Percentiles rank a stretch among this genome's conserved stretches.
Evolutionary conservation across 2,329 filamentous ascomycete genomes (phyloP).

Genomic region (Cladosporium colombiae): DNA sequence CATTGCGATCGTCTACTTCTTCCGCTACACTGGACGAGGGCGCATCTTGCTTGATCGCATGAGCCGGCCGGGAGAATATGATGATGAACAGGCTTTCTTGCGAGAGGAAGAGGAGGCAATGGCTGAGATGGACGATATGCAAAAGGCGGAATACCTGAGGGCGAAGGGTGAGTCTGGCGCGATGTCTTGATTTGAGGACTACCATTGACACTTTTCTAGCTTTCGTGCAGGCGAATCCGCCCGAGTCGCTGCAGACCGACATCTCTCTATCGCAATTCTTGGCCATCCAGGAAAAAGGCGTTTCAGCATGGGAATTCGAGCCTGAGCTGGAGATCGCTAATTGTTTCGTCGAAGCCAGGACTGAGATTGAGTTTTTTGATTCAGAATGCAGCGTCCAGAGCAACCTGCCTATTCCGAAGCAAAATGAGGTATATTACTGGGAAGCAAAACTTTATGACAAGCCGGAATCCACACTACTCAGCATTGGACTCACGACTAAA

Average conservation of each 20-base stretch:
- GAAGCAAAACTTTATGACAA: conserved; percentile 99
- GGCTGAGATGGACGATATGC: conserved; percentile 92
- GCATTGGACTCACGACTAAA: conserved; percentile 93
- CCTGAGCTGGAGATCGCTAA: conserved; percentile 98
- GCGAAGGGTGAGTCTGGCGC: conserved; percentile 73
- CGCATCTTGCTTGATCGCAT: conserved; percentile 92
- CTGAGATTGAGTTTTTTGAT: conserved; percentile 98
- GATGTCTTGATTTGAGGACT: conserved; percentile 11
- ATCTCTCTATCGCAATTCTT: conserved; percentile 97
- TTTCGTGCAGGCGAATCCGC: conserved; percentile 89
- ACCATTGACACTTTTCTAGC: conserved; percentile 56
- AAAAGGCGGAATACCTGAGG: conserved; percentile 84
- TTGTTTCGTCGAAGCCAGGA: conserved; percentile 94
- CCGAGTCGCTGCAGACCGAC: conserved; percentile 92
- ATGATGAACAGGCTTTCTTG: conserved; percentile 93
- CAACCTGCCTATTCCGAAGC: conserved; percentile 94
- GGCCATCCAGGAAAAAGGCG: conserved; percentile 97
- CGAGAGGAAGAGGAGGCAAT: conserved; percentile 93
- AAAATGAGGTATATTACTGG: conserved; percentile 99
- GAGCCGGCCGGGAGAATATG: conserved; percentile 90
- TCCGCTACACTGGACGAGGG: conserved; percentile 83
- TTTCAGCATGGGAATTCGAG: conserved; percentile 99
- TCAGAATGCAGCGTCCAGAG: conserved; percentile 96
- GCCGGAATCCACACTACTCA: conserved; percentile 81
- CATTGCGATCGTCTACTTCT: conserved; percentile 84